These are phyloP conservation scores for Trichaptum fuscoviolaceum DNA, from an alignment of 768 basidiomycete genomes.

Conservation along the genomic window DNA sequence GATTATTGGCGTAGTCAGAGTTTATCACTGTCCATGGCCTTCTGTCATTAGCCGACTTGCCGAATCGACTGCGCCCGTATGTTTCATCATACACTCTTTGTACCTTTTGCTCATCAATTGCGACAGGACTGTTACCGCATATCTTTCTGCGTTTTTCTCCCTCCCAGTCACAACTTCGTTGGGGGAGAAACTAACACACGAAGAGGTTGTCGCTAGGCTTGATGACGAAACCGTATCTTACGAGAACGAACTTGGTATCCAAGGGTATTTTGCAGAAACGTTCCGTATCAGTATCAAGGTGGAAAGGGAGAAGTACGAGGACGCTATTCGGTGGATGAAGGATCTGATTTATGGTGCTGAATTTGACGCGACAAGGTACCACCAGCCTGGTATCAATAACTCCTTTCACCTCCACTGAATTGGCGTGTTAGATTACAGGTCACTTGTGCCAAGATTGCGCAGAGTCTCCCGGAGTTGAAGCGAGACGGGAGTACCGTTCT, in stretches of 20 bases:
- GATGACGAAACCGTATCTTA: conserved; percentile 91
- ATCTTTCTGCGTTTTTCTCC: conserved; percentile 82
- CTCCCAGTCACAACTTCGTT: conserved; percentile 69
- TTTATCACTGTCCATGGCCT: conserved; percentile 80
- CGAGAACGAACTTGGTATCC: conserved; percentile 62
- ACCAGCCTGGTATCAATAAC: conserved; percentile 3
- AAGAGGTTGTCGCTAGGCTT: conserved; percentile 86
- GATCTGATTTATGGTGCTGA: conserved; percentile 72
- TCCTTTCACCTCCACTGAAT: conserved; percentile 12
- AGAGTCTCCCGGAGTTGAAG: conserved; percentile 87
- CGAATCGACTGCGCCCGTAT: conserved; percentile 72
- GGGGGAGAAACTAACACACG: conserved; percentile 72
- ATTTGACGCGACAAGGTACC: conserved; percentile 76
- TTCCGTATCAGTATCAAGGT: conserved; percentile 80
- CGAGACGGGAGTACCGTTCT: conserved; percentile 82
- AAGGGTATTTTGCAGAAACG: conserved; percentile 65
- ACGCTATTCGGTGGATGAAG: conserved; percentile 79
- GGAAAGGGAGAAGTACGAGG: conserved; percentile 71
- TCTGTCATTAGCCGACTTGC: conserved; percentile 71
- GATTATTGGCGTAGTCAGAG: conserved; percentile 58
- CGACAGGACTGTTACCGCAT: conserved; percentile 67
- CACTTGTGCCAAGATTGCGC: conserved; percentile 81
- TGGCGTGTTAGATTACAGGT: conserved; percentile 60
- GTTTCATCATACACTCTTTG: conserved; percentile 18
- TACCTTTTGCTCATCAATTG: conserved; percentile 10